Evolutionary conservation across 2,329 filamentous ascomycete genomes (phyloP), one percentile per base, ranked within the genome.

Genomic region (Geoglossum cookeanum): DNA sequence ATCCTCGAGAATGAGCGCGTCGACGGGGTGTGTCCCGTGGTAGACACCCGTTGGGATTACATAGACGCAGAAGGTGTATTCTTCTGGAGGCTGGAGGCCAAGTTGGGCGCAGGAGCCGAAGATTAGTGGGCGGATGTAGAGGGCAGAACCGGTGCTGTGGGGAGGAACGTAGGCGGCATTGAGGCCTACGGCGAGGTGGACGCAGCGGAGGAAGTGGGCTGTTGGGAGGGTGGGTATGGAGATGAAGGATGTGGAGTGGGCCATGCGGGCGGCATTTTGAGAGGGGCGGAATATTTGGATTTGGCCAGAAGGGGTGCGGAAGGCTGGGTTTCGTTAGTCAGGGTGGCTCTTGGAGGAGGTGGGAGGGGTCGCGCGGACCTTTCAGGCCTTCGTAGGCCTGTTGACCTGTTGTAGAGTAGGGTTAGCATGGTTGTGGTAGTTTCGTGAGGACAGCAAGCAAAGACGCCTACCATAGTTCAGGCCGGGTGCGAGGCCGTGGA

Each of bases 381-480:
- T 97, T 97, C 68, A 97, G 81, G n/a, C 92, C 92, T 70, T 98
- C 92, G 75, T 94, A 98, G 65, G 88, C 91, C 74, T 97, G 92
- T 68, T 95, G 89, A 59, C 91, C 56, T 57, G 52, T 22, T 29
- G 7, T 55, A 59, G 60, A 33, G 17, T 8, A 33, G 15, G n/a
- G 17, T 13, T 39, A 47, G 51, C 32, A 15, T n/a, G 8, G 35
- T 58, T 55, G 55, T 44, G 30, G 11, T n/a, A n/a, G 1, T 33
- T 15, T 45, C 22, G 29, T 39, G 11, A 27, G 15, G 8, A 13
- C 30, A 33, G 39, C 15, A 27, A 22, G n/a, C 27, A 33, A 13
- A 56, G 48, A 15, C 17, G n/a, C n/a, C n/a, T 58, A 61, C 64
- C 89, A 70, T 98, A 98, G 77, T 98, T 98, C 62, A 97, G 80